A percentile compares a stretch with the other conserved stretches of the same genome.
phyloP scores from a whole-genome alignment of 2,329 filamentous ascomycete species.

The Fusarium tupiense region DNA sequence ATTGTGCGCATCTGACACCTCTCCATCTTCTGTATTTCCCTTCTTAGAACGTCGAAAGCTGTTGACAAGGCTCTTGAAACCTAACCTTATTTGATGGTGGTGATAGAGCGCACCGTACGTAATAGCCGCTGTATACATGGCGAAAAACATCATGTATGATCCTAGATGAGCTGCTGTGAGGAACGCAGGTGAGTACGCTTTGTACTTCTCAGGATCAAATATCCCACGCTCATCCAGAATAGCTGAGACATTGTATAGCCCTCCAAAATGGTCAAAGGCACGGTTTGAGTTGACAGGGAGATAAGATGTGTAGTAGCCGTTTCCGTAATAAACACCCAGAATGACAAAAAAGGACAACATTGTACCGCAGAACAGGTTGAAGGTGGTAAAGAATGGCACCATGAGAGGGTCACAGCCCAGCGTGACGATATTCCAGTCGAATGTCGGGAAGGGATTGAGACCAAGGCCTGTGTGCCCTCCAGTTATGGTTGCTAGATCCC shows the following conservation, averaged over 20 bases:
- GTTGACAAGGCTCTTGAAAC: slow-evolving; percentile 46
- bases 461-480: slow-evolving; percentile 53
- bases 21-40: slow-evolving; percentile 27
- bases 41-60: slow-evolving; percentile 43
- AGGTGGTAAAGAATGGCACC: slow-evolving; percentile 50
- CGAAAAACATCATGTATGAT: slow-evolving; percentile 54
- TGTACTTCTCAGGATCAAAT: slow-evolving; percentile 51
- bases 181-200: slow-evolving; percentile 54
- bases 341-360: slow-evolving; percentile 45
- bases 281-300: slow-evolving; percentile 55
- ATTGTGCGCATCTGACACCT: slow-evolving; percentile 53
- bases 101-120: slow-evolving; percentile 54
- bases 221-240: slow-evolving; percentile 48
- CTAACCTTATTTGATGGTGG: slow-evolving; percentile 50
- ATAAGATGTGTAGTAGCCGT: slow-evolving; percentile 49
- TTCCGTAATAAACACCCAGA: slow-evolving; percentile 46
- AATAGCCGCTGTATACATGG: slow-evolving; percentile 52
- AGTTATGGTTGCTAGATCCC: slow-evolving; percentile 49
- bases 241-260: slow-evolving; percentile 50
- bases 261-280: slow-evolving; percentile 52
- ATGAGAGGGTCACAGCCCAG: slow-evolving; percentile 50
- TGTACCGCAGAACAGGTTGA: slow-evolving; percentile 48
- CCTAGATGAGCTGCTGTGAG: slow-evolving; percentile 49
- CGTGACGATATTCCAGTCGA: slow-evolving; percentile 55
- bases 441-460: slow-evolving; percentile 53